These are phyloP conservation scores for Aquilaria agallochum DNA, from an alignment of 441 rosid genomes.

Conservation along the genomic window DNA sequence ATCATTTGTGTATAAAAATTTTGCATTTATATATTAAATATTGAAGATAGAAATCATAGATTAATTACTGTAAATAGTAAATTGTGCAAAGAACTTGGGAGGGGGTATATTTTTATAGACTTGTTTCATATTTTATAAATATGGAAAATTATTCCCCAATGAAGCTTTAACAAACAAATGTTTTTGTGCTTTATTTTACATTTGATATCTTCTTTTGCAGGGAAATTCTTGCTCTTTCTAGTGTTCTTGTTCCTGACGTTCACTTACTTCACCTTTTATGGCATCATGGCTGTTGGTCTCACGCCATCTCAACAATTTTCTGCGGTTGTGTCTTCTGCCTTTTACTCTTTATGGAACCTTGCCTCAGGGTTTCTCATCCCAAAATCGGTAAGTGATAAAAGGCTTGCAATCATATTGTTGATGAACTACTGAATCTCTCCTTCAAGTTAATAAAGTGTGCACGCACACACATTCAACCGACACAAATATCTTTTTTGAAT, in stretches of 20 bases:
- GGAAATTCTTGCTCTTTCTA: constrained; percentile 64
- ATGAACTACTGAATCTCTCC: neutral
- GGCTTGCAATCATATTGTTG: neutral
- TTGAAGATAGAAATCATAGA: too few relatives aligned
- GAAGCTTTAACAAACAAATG: too few relatives aligned
- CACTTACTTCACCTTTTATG: constrained; percentile 87
- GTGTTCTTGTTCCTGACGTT: constrained; percentile 92
- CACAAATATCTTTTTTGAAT: neutral
- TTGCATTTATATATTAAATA: too few relatives aligned
- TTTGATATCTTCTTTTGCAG: constrained; percentile 36
- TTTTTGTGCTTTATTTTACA: neutral
- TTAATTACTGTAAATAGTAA: too few relatives aligned
- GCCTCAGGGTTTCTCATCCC: constrained; percentile 89
- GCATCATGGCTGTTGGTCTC: constrained; percentile 96
- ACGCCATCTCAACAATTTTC: constrained; percentile 79
- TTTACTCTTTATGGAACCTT: constrained; percentile 96
- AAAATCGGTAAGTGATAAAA: constrained; percentile 59
- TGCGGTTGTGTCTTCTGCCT: constrained; percentile 83
- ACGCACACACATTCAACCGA: neutral
- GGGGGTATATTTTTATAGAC: neutral
- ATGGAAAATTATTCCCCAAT: too few relatives aligned
- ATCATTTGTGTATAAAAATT: too few relatives aligned
- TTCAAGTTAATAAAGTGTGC: neutral
- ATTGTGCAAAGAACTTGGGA: neutral
- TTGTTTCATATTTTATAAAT: too few relatives aligned